Percentiles rank a stretch among this genome's conserved stretches.
These are phyloP conservation scores for Furcasterigmium furcatum DNA, from an alignment of 2,329 filamentous ascomycete species.

Conservation along the genomic window DNA sequence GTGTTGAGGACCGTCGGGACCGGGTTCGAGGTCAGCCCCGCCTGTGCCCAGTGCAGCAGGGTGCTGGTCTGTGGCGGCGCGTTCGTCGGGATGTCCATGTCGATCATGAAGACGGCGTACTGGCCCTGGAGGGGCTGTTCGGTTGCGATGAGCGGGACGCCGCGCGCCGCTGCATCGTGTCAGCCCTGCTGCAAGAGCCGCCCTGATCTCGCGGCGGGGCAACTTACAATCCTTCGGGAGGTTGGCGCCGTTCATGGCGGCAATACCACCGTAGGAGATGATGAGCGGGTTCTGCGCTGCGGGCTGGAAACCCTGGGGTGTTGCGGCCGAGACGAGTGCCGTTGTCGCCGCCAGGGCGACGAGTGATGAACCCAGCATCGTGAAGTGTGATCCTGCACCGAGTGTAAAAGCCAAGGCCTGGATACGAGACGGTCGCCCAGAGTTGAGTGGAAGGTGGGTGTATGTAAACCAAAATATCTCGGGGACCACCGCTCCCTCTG, in stretches of 20 bases:
- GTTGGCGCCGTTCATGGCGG: constrained; percentile 32
- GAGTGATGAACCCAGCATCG: constrained; percentile 16
- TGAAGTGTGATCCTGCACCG: not conserved
- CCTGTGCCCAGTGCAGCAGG: constrained; percentile 44
- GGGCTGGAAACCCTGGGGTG: constrained; percentile 37
- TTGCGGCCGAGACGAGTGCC: constrained; percentile 30
- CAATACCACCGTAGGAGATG: constrained; percentile 33
- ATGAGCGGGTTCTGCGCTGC: constrained; percentile 30
- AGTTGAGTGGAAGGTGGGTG: not conserved
- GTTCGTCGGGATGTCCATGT: constrained; percentile 41
- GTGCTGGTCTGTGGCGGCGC: constrained; percentile 32
- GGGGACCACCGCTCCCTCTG: too few species aligned
- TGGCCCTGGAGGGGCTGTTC: constrained; percentile 11
- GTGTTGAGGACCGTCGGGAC: constrained; percentile 20
- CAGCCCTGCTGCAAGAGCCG: too few species aligned
- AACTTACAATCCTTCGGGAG: constrained; percentile 31
- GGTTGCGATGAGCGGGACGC: constrained; percentile 10
- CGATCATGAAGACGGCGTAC: constrained; percentile 38
- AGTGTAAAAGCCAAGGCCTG: not conserved
- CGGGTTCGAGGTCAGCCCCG: constrained; percentile 27
- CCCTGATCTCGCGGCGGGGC: not conserved
- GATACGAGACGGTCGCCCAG: not conserved
- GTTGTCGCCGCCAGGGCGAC: constrained; percentile 22
- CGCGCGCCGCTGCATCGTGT: constrained; percentile 7
- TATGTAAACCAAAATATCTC: constrained; percentile 6